phyloP scores from a whole-genome alignment of 768 basidiomycete species.

The Pleurotus tuber-regium region DNA sequence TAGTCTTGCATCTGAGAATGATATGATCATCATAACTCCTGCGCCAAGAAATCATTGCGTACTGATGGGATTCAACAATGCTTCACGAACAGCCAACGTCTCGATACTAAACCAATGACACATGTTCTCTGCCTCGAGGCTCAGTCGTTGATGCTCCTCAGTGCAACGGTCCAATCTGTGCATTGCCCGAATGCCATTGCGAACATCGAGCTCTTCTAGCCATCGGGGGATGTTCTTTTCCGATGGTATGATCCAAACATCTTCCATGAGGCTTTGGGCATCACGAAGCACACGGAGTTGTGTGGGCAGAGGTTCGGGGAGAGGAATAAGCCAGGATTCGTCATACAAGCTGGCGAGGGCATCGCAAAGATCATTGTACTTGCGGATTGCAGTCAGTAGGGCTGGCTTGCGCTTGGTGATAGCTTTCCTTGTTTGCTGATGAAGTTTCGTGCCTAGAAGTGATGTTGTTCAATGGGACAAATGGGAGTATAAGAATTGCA shows the following conservation, averaged over 20 bases:
- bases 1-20: no score
- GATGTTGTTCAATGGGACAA: neutral
- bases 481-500: neutral
- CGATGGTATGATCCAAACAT: constrained; percentile 30
- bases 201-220: constrained; percentile 29
- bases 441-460: constrained; percentile 32
- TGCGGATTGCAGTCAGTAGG: constrained; percentile 25
- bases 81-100: constrained; percentile 21
- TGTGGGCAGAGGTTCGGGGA: constrained; percentile 29
- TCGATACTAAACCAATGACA: constrained; percentile 32
- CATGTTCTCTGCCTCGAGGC: constrained; percentile 29
- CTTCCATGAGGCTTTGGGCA: constrained; percentile 28
- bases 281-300: constrained; percentile 25
- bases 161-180: constrained; percentile 24
- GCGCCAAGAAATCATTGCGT: no score
- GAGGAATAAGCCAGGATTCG: constrained; percentile 24
- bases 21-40: no score
- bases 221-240: constrained; percentile 21
- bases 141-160: constrained; percentile 27
- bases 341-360: constrained; percentile 20
- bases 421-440: constrained; percentile 28
- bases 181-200: constrained; percentile 18
- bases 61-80: no score
- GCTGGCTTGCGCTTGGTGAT: constrained; percentile 30
- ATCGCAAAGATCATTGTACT: constrained; percentile 25